Base-by-base conservation (phyloP, 805 yeast genomes). In the Lipomyces oligophaga region DNA sequence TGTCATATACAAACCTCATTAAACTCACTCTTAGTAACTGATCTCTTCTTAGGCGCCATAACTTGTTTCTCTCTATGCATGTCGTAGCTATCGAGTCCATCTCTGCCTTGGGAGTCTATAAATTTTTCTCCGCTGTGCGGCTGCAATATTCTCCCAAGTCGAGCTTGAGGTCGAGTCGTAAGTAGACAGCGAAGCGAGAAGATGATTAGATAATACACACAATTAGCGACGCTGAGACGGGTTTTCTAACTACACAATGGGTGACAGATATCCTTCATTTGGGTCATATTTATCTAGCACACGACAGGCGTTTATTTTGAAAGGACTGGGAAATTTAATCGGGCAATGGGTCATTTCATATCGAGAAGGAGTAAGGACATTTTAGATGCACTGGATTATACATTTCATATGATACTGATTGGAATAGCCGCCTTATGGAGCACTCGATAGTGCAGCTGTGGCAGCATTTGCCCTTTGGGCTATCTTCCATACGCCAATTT, bases 401-500 rank as follows among this genome's bases (percentile, higher is more conserved):
- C 41, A 16, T 10, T 21, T 35, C 5, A 3, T 2, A 16, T 13
- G 30, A 8, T 8, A 33, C n/a, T 8, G 35, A 8, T 18, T 15
- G 10, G 7, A n/a, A 18, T 16, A 32, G 36, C 4, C 37, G 5
- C 15, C 32, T 3, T 16, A 10, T 25, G 5, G 7, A 19, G n/a
- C 16, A 15, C 33, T 41, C 21, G 45, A 41, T 15, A 11, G 11
- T 11, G n/a, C 19, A 6, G 31, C 38, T 3, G 34, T 45, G 11
- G 13, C 36, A 8, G 47, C 30, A 4, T 46, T 46, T 27, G 48
- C 46, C 3, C 22, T 31, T 5, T 46, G 50, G 50, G 47, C 41
- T 11, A 11, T 46, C 4, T 25, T 46, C 15, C 38, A 46, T 16
- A 42, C 50, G 16, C 50, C 50, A 16, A 21, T 46, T 11, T 38